Evolutionary conservation across 169 alveolate genomes (phyloP), one percentile per base, ranked within the genome.

Genomic region (Amoebophrya sp.): DNA sequence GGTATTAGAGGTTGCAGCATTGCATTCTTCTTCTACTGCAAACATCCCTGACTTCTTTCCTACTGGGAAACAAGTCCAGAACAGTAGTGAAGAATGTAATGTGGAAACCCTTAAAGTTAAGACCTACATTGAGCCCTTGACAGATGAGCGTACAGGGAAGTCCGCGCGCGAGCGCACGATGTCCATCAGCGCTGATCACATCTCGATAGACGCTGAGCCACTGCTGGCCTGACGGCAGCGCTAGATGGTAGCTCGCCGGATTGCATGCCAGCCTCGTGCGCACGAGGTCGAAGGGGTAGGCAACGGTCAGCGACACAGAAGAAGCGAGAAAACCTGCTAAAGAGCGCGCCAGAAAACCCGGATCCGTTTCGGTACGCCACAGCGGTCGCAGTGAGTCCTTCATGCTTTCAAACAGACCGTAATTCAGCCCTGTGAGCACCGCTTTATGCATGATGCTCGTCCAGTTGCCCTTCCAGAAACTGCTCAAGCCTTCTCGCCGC

Each of bases 271-370:
- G n/a, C 23, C 91, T 54, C 40, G 91, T 89, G n/a, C 91, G 55
- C 77, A 89, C 53, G 39, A 89, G 40, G 40, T 89, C 91, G n/a
- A 89, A 34, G 38, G 91, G 91, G 40, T 89, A 89, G 33, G 91
- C 41, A 14, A 40, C 18, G 65, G 65, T 47, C 65, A 47, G 18
- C 29, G 65, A 47, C 6, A 47, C 65, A 6, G 65, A 47, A 18
- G 29, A 12, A 6, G 65, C 65, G 65, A 47, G 65, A 47, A 47
- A 47, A 6, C 65, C 65, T 47, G 65, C 65, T 18, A 18, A 6
- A 6, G 65, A 12, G 6, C 65, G 65, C 18, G 65, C 65, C 6
- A 47, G 65, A 47, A 47, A 47, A 6, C 65, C 65, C 29, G 65
- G 65, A 18, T 47, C 65, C 18, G 65, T 47, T 12, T 47, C 65